Evolutionary conservation across 73 alveolate species (phyloP).

Genomic region (Symbiodinium natans): DNA sequence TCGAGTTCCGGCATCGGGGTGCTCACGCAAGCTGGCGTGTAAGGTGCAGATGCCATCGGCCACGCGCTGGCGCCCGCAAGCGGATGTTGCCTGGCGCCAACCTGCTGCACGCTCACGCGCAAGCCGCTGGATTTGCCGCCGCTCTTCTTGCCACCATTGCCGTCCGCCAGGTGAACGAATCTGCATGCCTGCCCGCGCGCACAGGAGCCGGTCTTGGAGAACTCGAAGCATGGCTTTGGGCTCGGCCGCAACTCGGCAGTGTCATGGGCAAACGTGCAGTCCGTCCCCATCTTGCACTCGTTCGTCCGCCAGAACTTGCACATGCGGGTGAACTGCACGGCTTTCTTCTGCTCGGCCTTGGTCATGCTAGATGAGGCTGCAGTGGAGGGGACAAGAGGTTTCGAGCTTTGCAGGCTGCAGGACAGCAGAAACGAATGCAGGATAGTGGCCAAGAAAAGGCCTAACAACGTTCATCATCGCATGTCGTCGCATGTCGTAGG

Average conservation of each 20-base stretch:
- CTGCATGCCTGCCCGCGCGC: background rate
- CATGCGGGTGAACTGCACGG: slow-evolving; percentile 5
- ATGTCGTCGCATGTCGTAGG: too few species aligned
- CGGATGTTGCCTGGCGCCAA: background rate
- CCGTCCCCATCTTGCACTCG: slow-evolving; percentile 15
- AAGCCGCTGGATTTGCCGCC: background rate
- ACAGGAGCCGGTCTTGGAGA: background rate
- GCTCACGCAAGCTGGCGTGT: too few species aligned
- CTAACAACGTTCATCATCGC: too few species aligned
- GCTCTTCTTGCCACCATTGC: background rate
- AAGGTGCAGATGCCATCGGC: background rate
- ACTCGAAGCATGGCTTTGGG: background rate
- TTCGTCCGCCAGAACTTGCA: slow-evolving; percentile 7
- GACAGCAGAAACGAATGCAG: too few species aligned
- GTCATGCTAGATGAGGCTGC: background rate
- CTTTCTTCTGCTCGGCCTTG: background rate
- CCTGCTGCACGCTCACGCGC: background rate
- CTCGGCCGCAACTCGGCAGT: background rate
- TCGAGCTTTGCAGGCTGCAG: background rate
- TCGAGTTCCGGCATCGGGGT: background rate
- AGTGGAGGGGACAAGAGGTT: background rate
- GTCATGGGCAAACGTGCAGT: background rate
- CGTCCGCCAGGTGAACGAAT: background rate
- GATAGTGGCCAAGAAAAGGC: too few species aligned
- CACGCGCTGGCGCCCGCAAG: background rate